These are phyloP conservation scores for Dillenia turbinata DNA, from an alignment of 164 flowering plant genomes.

Conservation along the genomic window DNA sequence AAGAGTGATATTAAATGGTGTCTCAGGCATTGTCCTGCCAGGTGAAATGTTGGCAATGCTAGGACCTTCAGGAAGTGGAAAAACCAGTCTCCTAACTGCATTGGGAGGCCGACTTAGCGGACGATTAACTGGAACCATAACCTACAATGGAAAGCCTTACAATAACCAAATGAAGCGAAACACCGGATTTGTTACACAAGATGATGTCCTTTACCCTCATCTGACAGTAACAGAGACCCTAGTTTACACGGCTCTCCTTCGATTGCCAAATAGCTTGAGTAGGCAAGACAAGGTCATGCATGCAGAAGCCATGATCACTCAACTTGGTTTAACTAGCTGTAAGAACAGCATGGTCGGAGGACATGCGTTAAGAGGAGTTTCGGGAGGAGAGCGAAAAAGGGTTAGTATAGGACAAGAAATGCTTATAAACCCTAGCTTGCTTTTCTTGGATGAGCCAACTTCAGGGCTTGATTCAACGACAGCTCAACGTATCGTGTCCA, in stretches of 20 bases:
- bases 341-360: constrained; percentile 45
- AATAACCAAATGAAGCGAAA: constrained; percentile 46
- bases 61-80: constrained; percentile 18
- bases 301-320: constrained; percentile 44
- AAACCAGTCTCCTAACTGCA: constrained; percentile 13
- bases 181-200: constrained; percentile 81
- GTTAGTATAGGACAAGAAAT: constrained; percentile 3
- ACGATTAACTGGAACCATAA: neutral
- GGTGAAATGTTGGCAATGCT: constrained; percentile 16
- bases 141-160: constrained; percentile 61
- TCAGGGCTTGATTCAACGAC: constrained; percentile 2
- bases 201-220: constrained; percentile 63
- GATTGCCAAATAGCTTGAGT: constrained; percentile 46
- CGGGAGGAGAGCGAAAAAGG: constrained; percentile 1
- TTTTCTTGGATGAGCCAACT: constrained; percentile 1
- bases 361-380: constrained; percentile 2
- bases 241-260: constrained; percentile 63
- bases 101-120: constrained; percentile 10
- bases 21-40: constrained; percentile 2
- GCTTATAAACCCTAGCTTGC: neutral
- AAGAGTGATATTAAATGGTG: constrained; percentile 2
- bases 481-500: constrained; percentile 59
- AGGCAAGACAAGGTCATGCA: constrained; percentile 41
- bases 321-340: constrained; percentile 52
- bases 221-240: constrained; percentile 72